A percentile compares a stretch with the other conserved stretches of the same genome.
Conservation (phyloP, 1,284 basidiomycete species). For the Naganishia cerealis region DNA sequence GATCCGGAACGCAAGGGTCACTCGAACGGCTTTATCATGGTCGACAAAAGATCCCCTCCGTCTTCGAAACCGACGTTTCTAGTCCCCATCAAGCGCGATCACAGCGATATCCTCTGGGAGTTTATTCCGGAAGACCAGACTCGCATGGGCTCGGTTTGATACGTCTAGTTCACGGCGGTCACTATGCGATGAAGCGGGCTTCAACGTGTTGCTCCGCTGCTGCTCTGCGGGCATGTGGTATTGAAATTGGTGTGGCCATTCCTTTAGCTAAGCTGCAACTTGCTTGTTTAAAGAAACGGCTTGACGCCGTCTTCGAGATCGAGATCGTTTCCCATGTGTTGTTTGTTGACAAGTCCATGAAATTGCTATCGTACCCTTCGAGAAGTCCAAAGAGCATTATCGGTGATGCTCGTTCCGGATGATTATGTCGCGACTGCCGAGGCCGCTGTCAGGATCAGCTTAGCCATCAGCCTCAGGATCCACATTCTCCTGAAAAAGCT, state of each 20-base stretch:
- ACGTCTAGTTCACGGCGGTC: background rate
- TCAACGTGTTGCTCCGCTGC: background rate
- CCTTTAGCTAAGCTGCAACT: background rate
- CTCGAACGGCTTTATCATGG: constrained; percentile 14
- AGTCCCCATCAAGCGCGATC: background rate
- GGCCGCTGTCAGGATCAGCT: too few relatives aligned
- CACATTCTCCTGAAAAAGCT: too few relatives aligned
- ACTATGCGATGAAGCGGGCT: background rate
- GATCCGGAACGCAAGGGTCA: background rate
- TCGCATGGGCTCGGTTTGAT: background rate
- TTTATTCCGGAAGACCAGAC: constrained; percentile 13
- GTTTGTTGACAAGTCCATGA: background rate
- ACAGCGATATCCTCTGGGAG: constrained; percentile 24
- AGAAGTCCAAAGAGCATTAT: too few relatives aligned
- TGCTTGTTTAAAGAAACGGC: background rate
- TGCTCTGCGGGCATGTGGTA: background rate
- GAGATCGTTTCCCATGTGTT: background rate
- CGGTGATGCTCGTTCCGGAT: too few relatives aligned
- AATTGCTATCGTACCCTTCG: background rate
- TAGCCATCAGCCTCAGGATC: too few relatives aligned
- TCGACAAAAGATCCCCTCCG: background rate
- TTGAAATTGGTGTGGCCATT: background rate
- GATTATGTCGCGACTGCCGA: too few relatives aligned
- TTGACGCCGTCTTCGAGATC: background rate
- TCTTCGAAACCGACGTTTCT: background rate